Conservation (phyloP, 805 yeast genomes). For the Nakazawaea siamensis region DNA sequence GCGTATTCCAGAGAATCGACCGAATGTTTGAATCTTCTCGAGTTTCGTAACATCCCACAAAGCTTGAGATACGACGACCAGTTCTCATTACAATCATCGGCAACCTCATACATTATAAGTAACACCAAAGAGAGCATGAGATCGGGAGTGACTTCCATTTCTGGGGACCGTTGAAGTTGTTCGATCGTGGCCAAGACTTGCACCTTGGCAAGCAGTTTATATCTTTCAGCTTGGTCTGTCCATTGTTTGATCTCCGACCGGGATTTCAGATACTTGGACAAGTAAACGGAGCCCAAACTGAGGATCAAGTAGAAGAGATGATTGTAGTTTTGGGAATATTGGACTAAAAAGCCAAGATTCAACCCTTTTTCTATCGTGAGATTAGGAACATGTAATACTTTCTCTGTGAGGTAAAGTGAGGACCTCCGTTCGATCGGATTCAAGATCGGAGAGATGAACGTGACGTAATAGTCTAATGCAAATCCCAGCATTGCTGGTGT, state of each 20-base stretch:
- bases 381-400: conserved; percentile 5
- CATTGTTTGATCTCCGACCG: not conserved
- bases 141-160: conserved; percentile 3
- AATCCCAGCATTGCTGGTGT: conserved; percentile 2
- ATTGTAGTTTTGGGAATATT: conserved; percentile 8
- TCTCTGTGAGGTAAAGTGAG: conserved; percentile 6
- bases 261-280: conserved; percentile 3
- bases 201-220: conserved; percentile 2
- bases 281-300: conserved; percentile 8
- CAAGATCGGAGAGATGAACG: conserved; percentile 9
- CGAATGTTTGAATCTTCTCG: conserved; percentile 11
- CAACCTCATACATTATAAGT: conserved; percentile 10
- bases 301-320: conserved; percentile 10
- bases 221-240: not conserved
- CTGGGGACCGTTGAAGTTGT: not conserved
- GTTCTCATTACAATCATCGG: conserved; percentile 9
- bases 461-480: conserved; percentile 9
- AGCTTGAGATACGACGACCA: conserved; percentile 8
- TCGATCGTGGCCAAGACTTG: not conserved
- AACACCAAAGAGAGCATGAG: conserved; percentile 7
- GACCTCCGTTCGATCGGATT: conserved; percentile 5
- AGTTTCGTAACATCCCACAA: conserved; percentile 4
- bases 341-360: conserved; percentile 4
- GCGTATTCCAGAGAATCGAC: conserved; percentile 2
- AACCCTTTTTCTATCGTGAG: conserved; percentile 6